Evolutionary conservation across 495 filamentous ascomycete species (phyloP).

Genomic region (Talaromyces nanjingensis): DNA sequence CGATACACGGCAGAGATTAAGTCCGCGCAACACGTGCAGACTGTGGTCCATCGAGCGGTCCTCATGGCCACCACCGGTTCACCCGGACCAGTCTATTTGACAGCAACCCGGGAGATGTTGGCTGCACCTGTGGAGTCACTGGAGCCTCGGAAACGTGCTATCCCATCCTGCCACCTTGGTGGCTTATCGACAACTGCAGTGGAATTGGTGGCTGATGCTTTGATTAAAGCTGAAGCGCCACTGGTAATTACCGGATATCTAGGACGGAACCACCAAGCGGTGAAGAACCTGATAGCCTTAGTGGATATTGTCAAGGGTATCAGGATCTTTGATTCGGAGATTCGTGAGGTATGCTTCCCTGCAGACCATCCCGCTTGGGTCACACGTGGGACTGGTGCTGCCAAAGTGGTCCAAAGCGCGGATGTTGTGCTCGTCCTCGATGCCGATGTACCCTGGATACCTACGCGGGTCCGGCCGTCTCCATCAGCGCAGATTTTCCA

Average conservation of each 20-base stretch:
- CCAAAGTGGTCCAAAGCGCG: conserved; percentile 13
- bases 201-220: conserved; percentile 13
- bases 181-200: conserved; percentile 14
- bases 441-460: conserved; percentile 27
- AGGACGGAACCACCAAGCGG: conserved; percentile 19
- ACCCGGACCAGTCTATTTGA: conserved; percentile 24
- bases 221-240: conserved; percentile 17
- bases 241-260: conserved; percentile 21
- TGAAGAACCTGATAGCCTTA: conserved; percentile 15
- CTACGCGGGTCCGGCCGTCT: conserved; percentile 14
- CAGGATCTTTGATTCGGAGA: conserved; percentile 17
- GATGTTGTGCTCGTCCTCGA: conserved; percentile 22
- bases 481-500: conserved; percentile 18
- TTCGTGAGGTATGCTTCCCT: conserved; percentile 19
- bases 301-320: conserved; percentile 17
- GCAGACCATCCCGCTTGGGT: conserved; percentile 18
- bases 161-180: conserved; percentile 12
- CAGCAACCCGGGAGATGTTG: conserved; percentile 24
- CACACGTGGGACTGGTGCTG: conserved; percentile 15
- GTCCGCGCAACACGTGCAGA: conserved; percentile 16
- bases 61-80: conserved; percentile 22
- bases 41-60: conserved; percentile 19
- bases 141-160: conserved; percentile 8
- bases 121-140: conserved; percentile 13
- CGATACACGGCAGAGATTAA: conserved; percentile 22